Evolutionary conservation across 2,329 filamentous ascomycete genomes (phyloP), one percentile per base, ranked within the genome.

Genomic region (Colletotrichum plurivorum): DNA sequence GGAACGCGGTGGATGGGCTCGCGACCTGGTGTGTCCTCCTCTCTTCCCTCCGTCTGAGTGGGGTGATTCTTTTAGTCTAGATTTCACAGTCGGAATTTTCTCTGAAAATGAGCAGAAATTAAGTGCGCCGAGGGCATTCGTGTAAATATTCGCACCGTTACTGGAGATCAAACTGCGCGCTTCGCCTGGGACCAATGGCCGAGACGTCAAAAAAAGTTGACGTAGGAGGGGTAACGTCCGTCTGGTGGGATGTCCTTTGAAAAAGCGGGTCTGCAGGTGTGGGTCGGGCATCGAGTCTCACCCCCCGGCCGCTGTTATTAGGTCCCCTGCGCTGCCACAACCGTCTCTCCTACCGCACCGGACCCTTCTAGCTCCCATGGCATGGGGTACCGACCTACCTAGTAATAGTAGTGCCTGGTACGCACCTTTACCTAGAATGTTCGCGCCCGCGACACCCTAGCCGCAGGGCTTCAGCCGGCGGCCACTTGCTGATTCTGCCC

Each of bases 211-310:
- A 60, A 61, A 61, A 56, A 52, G 51, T 69, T 69, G 67, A 69
- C 67, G 67, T 69, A 69, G 62, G 67, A 69, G 67, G 67, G 67
- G 67, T 69, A 69, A 57, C 56, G 62, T 36, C 31, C 31, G 31
- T 61, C 39, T 56, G 67, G 67, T 69, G 67, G 67, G 51, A 69
- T 61, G 67, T 51, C 43, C 55, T n/a, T 62, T 36, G 31, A 41
- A 58, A 45, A 39, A 10, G 31, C 31, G 31, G 31, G 31, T 12
- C 20, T 57, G 16, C 49, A 48, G 54, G 18, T 43, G 22, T 31
- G 49, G 59, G 49, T 20, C 52, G 4, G 27, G 15, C n/a, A 16
- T 39, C 25, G 39, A 16, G 41, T 36, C 8, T 22, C 20, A 16
- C 39, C 8, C 12, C 55, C 18, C 16, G 6, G 39, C n/a, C 18